Base-by-base conservation (phyloP, 2,329 filamentous ascomycete species). In the Herpomyces periplanetae region DNA sequence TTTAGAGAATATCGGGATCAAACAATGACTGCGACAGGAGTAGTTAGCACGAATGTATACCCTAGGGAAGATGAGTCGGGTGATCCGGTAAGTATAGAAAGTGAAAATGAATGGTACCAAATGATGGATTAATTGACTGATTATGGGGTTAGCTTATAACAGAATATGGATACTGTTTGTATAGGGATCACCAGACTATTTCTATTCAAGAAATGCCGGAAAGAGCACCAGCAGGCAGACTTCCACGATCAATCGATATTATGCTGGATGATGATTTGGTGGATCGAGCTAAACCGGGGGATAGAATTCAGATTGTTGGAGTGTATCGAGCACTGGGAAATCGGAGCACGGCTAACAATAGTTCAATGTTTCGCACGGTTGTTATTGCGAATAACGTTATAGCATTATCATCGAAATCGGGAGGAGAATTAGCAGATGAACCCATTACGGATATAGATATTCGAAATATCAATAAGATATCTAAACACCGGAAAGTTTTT, bases 141-240 rank as follows among this genome's bases (percentile, higher is more conserved):
- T 25, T 12, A 4, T 2, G n/a, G 10, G 6, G 19, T 8, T 25
- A 52, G 41, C 49, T 96, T 9, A 54, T 69, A 23, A 96, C 80
- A 3, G 80, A 96, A 35, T 96, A 91, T 36, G 80, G 80, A 10
- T 75, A 84, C 42, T 84, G 63, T 36, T 80, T 64, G 19, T 96
- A 88, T 41, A 54, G 75, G 33, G 80, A 96, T 36, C 80, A 96
- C 35, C 80, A 96, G 38, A 87, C 68, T 8, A 69, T 96, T 24
- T 88, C 75, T 0, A 88, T 96, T 27, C 80, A 96, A 41, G 80
- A 96, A 44, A 96, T 96, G 80, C 80, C 80, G 1, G 80, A 96
- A 39, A 51, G 75, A 29, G 80, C 80, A 2, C 80, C 80, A 20
- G 75, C 80, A 23, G 80, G 80, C 20, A 80, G 91, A 44, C 51